These are phyloP conservation scores for Wallacemonas collosoma DNA, from an alignment of 208 protist species.

Conservation along the genomic window DNA sequence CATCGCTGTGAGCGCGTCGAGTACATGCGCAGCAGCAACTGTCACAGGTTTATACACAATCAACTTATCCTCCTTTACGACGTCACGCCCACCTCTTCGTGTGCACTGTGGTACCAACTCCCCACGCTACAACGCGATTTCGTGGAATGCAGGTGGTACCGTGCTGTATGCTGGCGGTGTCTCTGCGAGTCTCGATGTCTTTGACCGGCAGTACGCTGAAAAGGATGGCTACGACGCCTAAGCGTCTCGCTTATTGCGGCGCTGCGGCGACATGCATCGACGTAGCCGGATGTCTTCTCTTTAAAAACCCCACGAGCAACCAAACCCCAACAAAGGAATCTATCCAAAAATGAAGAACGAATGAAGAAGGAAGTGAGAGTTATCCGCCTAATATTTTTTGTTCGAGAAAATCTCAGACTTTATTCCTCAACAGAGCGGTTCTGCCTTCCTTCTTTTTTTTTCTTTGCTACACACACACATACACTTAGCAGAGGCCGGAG, in stretches of 20 bases:
- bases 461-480: slow-evolving; percentile 5
- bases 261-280: neutral
- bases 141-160: slow-evolving; percentile 73
- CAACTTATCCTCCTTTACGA: slow-evolving; percentile 59
- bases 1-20: slow-evolving; percentile 61
- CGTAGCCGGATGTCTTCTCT: too few species aligned
- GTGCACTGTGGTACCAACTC: slow-evolving; percentile 53
- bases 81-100: slow-evolving; percentile 45
- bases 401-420: neutral
- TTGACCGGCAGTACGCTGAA: slow-evolving; percentile 44
- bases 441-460: slow-evolving; percentile 18
- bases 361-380: neutral
- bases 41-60: slow-evolving; percentile 82
- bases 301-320: too few species aligned
- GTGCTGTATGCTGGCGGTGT: slow-evolving; percentile 80
- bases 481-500: neutral
- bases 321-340: too few species aligned
- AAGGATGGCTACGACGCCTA: slow-evolving; percentile 25
- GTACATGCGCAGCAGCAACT: slow-evolving; percentile 84
- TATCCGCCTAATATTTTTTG: neutral
- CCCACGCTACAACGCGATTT: slow-evolving; percentile 76
- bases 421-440: neutral
- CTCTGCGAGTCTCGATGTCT: slow-evolving; percentile 74
- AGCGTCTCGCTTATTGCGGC: neutral
- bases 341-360: neutral